Base-by-base conservation (phyloP, 768 basidiomycete genomes). In the Russula abietina region DNA sequence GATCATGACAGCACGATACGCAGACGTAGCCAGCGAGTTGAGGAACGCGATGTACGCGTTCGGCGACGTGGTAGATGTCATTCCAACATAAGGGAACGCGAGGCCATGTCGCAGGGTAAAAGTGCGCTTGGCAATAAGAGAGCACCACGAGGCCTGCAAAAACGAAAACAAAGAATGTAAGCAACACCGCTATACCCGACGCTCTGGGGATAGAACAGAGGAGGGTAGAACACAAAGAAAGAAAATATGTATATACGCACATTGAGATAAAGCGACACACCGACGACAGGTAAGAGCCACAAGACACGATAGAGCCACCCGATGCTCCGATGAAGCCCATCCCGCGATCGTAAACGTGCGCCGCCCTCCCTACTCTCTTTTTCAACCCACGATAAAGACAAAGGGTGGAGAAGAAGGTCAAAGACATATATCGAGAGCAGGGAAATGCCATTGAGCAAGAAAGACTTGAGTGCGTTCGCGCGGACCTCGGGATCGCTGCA, bases 1-100 rank as follows among this genome's bases (percentile, higher is more conserved):
- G 22, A 93, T 82, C 87, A 95, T 91, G 60, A 93, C 84, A 2
- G 80, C 80, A 19, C 91, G 83, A 69, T 93, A 94, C 6, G 89
- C 89, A 9, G 89, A 90, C 19, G 87, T 86, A 17, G 91, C 89
- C 41, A 92, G 78, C 49, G 85, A 81, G 19, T 81, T 88, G 58
- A 93, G 76, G 74, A 92, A 78, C 10, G 87, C 86, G 4, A 79
- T 81, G 71, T 89, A 89, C 0, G 84, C 84, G 48, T 81, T 76
- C 8, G 86, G 78, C 39, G 80, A 79, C 41, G 79, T 79, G 2
- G 70, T 70, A 4, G 75, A 75, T 19, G 78, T 76, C 11, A 84
- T 77, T 38, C 83, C 81, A 16, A 77, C 77, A 45, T 63, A 66
- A 24, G 65, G 55, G 19, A 26, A 66, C 36, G 65, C 46, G 22